A percentile compares a stretch with the other conserved stretches of the same genome.
Evolutionary conservation across 352 stramenopile genomes (phyloP).

Genomic region (Peronospora belbahrii): DNA sequence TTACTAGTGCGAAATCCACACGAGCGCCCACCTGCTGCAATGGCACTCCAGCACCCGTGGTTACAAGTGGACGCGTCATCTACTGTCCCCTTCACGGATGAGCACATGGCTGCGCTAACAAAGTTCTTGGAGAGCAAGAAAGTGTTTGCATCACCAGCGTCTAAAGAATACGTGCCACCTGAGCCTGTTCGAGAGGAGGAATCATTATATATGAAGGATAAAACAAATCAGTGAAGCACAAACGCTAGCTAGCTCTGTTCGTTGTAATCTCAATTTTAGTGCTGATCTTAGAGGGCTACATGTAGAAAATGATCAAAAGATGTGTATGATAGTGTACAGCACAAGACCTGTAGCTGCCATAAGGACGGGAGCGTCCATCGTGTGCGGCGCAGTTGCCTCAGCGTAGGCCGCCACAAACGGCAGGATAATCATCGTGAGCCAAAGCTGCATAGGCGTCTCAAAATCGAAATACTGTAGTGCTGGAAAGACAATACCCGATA

Average conservation of each 20-base stretch:
- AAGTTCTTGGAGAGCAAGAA: conserved; percentile 47
- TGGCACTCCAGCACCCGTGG: conserved; percentile 69
- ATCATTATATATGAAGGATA: conserved; percentile 23
- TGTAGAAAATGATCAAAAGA: conserved; percentile 37
- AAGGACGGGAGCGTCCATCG: conserved; percentile 82
- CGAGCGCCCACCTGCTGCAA: conserved; percentile 51
- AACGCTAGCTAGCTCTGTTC: conserved; percentile 24
- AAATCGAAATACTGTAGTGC: conserved; percentile 80
- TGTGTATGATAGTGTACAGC: conserved; percentile 74
- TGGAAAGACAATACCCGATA: conserved; percentile 79
- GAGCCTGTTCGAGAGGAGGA: conserved; percentile 13
- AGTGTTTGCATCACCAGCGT: conserved; percentile 10
- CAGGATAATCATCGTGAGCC: conserved; percentile 75
- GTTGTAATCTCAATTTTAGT: conserved; percentile 13
- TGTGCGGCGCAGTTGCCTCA: conserved; percentile 77
- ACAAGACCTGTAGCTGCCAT: conserved; percentile 74
- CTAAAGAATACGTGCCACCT: conserved; percentile 18
- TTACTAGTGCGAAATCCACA: conserved; percentile 49
- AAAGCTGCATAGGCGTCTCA: conserved; percentile 51
- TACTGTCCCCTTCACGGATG: conserved; percentile 28
- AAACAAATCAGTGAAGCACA: too few relatives aligned
- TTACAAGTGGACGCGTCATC: conserved; percentile 37
- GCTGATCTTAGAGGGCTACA: conserved; percentile 7
- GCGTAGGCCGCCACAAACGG: conserved; percentile 77
- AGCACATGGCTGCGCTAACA: conserved; percentile 40